Base-by-base conservation (phyloP, 495 filamentous ascomycete genomes). In the Podospora conica region DNA sequence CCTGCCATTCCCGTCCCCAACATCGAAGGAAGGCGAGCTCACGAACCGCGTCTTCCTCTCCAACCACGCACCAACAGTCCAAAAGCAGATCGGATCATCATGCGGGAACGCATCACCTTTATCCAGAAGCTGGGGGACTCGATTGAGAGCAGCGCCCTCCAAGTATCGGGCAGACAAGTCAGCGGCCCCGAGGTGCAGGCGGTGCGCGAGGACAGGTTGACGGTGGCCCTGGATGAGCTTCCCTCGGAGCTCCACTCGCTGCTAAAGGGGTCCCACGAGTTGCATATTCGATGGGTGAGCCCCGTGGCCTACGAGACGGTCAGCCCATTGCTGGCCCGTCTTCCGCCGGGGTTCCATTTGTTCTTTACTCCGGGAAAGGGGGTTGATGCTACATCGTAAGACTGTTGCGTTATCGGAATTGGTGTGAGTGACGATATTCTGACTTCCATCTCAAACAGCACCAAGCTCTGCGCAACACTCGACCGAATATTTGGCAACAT, bases 71-170 rank as follows among this genome's bases (percentile, higher is more conserved):
- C 9, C 22, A 31, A 48, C 15, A 48, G 1, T 18, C 9, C 22
- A 31, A 48, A 18, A 48, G 1, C 40, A 48, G 40, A 29, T 1
- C 10, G 0, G 24, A 20, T 25, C 55, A 61, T 18, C 60, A 98
- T 98, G 94, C 88, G 89, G 69, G 88, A 91, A 79, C 84, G 94
- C 75, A 88, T 91, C 60, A 97, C 94, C 21, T 96, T 87, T 74
- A 72, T 96, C 62, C 88, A 91, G 57, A 81, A 80, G 53, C 73
- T 84, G 28, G 81, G 86, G 22, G 79, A 88, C 55, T 81, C 82
- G 1, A 83, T 93, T 21, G 83, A 87, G 21, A 85, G 87, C 0
- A 75, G 87, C 18, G 82, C 85, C 57, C 76, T 91, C 61, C 73
- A 80, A 0, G 71, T 93, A 22, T 75, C 75, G 6, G 70, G 75